Percentiles rank a stretch among this genome's conserved stretches.
phyloP scores from a whole-genome alignment of 176 grass and related monocot species.

The Oryza nivara region DNA sequence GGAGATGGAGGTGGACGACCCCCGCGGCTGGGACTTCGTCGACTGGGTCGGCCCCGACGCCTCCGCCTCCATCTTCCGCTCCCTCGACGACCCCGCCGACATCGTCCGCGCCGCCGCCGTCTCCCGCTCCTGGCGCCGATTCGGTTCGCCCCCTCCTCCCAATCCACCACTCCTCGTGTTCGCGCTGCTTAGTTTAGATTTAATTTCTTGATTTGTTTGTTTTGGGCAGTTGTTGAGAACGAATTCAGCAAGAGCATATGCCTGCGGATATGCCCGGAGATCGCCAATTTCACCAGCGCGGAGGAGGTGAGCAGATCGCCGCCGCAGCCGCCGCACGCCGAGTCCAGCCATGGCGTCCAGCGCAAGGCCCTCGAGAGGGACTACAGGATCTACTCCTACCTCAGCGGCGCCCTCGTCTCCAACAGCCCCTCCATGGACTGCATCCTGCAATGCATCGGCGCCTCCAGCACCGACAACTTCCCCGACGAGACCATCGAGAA shows the following conservation, averaged over 20 bases:
- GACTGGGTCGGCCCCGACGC: constrained; percentile 65
- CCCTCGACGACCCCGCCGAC: constrained; percentile 61
- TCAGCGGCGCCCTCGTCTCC: constrained; percentile 52
- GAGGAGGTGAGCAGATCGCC: constrained; percentile 41
- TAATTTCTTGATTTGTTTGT: background rate
- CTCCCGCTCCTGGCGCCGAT: constrained; percentile 81
- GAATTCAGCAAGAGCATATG: constrained; percentile 65
- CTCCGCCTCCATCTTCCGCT: constrained; percentile 51
- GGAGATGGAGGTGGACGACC: constrained; percentile 23
- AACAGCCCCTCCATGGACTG: constrained; percentile 42
- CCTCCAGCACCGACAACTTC: constrained; percentile 92
- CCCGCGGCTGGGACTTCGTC: constrained; percentile 50
- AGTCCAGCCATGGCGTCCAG: constrained; percentile 50
- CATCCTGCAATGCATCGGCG: constrained; percentile 62
- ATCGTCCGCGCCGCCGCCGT: constrained; percentile 60
- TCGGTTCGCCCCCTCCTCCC: constrained; percentile 36
- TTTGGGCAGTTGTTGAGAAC: constrained; percentile 59
- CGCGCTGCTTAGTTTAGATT: background rate
- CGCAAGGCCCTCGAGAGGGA: constrained; percentile 41
- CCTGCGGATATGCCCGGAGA: constrained; percentile 58
- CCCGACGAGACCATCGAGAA: constrained; percentile 75
- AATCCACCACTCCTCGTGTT: too few species aligned
- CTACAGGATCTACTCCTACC: constrained; percentile 62
- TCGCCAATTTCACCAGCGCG: constrained; percentile 49
- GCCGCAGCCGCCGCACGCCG: constrained; percentile 13